Evolutionary conservation across 805 yeast species (phyloP).

Genomic region (Monosporozyma aerobia): DNA sequence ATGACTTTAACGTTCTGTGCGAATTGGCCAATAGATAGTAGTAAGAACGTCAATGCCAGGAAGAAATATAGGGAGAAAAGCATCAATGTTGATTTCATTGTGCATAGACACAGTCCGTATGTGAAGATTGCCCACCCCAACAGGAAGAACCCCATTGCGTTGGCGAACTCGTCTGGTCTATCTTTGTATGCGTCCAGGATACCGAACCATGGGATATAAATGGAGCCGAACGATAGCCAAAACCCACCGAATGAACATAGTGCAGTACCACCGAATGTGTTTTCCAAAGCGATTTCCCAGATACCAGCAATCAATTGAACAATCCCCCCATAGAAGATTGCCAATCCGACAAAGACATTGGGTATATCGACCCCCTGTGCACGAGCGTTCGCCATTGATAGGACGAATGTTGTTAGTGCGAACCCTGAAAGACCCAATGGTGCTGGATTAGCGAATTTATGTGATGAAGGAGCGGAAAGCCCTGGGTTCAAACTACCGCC

Average conservation of each 20-base stretch:
- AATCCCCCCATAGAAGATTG: slow-evolving; percentile 56
- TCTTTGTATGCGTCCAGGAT: slow-evolving; percentile 44
- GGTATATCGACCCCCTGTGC: slow-evolving; percentile 45
- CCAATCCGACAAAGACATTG: slow-evolving; percentile 46
- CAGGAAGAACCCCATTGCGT: slow-evolving; percentile 51
- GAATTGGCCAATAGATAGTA: slow-evolving; percentile 45
- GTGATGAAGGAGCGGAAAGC: slow-evolving; percentile 42
- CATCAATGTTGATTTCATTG: slow-evolving; percentile 55
- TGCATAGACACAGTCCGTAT: slow-evolving; percentile 41
- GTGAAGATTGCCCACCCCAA: slow-evolving; percentile 60
- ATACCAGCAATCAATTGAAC: slow-evolving; percentile 54
- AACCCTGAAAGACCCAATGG: slow-evolving; percentile 56
- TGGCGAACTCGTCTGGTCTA: slow-evolving; percentile 29
- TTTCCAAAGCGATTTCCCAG: slow-evolving; percentile 56
- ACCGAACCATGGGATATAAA: slow-evolving; percentile 51
- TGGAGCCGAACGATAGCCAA: slow-evolving; percentile 58
- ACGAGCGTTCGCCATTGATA: slow-evolving; percentile 44
- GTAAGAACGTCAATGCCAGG: slow-evolving; percentile 45
- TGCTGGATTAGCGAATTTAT: slow-evolving; percentile 56
- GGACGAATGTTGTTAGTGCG: slow-evolving; percentile 52
- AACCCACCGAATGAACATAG: slow-evolving; percentile 57
- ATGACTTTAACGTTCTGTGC: slow-evolving; percentile 32
- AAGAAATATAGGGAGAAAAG: slow-evolving; percentile 49
- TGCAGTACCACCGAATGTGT: slow-evolving; percentile 61
- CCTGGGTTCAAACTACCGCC: slow-evolving; percentile 83